Evolutionary conservation across 345 rosid species (phyloP), one percentile per base, ranked within the genome.

Genomic region (Sisymbrium irio): DNA sequence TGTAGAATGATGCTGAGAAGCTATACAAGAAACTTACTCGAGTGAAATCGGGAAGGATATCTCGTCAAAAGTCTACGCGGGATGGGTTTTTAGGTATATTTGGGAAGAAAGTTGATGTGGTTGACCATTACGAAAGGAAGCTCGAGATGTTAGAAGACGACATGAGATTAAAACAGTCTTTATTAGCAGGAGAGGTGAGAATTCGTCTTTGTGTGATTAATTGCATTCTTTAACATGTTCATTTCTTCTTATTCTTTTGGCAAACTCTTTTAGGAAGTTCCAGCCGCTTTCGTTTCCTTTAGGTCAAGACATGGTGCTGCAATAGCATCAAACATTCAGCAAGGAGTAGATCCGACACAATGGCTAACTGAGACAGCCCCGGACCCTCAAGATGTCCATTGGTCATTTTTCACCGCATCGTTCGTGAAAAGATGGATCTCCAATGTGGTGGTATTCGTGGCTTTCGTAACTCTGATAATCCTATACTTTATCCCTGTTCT

Each of bases 351-450:
- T 72, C 98, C 97, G 46, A 91, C 89, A 11, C 79, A 89, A 60
- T 93, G 98, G 98, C 75, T 91, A 49, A 91, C 96, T 59, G 98
- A 93, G 82, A 67, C 37, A 79, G 97, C 97, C 74, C 98, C 98
- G 15, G 96, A 87, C 71, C 97, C 92, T 67, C 78, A 64, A 49
- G 97, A 93, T 78, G 84, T 91, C 74, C 86, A 93, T 50, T 93
- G 98, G 97, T 84, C 94, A 40, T 89, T 89, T 84, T 93, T 93
- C 83, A 88, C 98, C 11, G 75, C 94, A 49, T 89, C 96, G 12
- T 91, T 86, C 75, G 75, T 88, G 67, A 82, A 65, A 79, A 87
- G 86, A 88, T 91, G 97, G 97, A 81, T 87, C 70, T 83, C 73
- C 70, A 84, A 82, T 69, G 74, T 89, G 62, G 82, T 74, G 58